Evolutionary conservation across 202 grass and related monocot species (phyloP).

Genomic region (Carex sylvatica): DNA sequence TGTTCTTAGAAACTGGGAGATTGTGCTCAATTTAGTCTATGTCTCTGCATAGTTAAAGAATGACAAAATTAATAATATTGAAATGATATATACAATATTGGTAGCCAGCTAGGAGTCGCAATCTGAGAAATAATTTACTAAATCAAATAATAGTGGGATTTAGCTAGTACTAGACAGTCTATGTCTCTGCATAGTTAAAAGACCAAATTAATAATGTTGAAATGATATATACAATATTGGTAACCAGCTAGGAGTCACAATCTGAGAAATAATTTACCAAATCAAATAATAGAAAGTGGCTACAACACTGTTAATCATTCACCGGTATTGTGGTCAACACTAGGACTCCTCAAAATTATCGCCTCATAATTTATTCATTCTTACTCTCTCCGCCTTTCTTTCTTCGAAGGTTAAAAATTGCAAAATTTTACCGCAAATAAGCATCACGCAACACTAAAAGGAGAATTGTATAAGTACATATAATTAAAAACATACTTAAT

Average conservation of each 20-base stretch:
- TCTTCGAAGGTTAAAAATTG: neutral
- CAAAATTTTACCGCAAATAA: neutral
- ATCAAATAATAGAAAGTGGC: conserved; percentile 19
- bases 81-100: neutral
- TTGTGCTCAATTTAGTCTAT: neutral
- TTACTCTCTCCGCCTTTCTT: neutral
- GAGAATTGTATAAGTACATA: neutral
- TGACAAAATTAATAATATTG: neutral
- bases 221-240: neutral
- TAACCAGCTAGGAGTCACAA: conserved; percentile 21
- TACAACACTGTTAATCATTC: neutral
- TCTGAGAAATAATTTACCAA: neutral
- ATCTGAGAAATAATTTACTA: neutral
- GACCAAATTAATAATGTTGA: neutral
- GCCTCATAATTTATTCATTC: neutral
- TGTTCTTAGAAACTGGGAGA: neutral
- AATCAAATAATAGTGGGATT: conserved; percentile 22
- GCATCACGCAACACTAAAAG: neutral
- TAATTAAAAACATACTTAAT: neutral
- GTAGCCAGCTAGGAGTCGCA: conserved; percentile 16
- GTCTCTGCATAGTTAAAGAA: neutral
- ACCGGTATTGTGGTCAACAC: conserved; percentile 11
- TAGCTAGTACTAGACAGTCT: neutral
- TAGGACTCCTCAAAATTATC: conserved; percentile 6
- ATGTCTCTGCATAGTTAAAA: neutral